Evolutionary conservation across 2,329 filamentous ascomycete genomes (phyloP).

Genomic region (Thelonectria rubi): DNA sequence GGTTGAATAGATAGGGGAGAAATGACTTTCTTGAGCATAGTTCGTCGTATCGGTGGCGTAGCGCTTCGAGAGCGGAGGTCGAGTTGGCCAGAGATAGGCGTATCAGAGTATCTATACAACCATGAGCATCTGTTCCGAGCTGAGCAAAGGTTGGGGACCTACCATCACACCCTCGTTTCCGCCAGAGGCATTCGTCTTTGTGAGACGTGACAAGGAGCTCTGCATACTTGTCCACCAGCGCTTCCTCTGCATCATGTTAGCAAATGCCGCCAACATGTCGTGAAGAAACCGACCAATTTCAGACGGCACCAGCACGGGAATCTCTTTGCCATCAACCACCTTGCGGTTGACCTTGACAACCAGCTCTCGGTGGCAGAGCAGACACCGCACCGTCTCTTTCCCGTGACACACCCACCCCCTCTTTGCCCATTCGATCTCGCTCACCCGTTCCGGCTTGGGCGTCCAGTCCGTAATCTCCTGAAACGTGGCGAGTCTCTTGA

Average conservation of each 20-base stretch:
- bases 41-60: conserved; percentile 73
- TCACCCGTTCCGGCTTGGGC: conserved; percentile 86
- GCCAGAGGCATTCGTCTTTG: conserved; percentile 85
- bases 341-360: conserved; percentile 79
- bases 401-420: conserved; percentile 88
- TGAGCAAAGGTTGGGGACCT: conserved; percentile 38
- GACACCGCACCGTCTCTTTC: conserved; percentile 85
- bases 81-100: conserved; percentile 72
- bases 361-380: conserved; percentile 84
- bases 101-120: conserved; percentile 62
- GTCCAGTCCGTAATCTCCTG: conserved; percentile 92
- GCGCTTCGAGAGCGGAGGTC: conserved; percentile 62
- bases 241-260: conserved; percentile 58
- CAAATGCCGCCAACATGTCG: background rate
- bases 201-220: conserved; percentile 80
- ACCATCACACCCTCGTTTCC: conserved; percentile 87
- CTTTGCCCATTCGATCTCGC: conserved; percentile 94
- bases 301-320: conserved; percentile 62
- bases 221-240: conserved; percentile 78
- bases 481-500: conserved; percentile 85
- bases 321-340: conserved; percentile 64
- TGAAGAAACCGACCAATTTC: conserved; percentile 59
- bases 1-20: conserved; percentile 69
- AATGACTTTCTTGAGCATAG: conserved; percentile 63
- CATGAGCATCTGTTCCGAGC: conserved; percentile 31